Evolutionary conservation across 2,329 filamentous ascomycete genomes (phyloP), one percentile per base, ranked within the genome.

Genomic region (Fusarium concolor): DNA sequence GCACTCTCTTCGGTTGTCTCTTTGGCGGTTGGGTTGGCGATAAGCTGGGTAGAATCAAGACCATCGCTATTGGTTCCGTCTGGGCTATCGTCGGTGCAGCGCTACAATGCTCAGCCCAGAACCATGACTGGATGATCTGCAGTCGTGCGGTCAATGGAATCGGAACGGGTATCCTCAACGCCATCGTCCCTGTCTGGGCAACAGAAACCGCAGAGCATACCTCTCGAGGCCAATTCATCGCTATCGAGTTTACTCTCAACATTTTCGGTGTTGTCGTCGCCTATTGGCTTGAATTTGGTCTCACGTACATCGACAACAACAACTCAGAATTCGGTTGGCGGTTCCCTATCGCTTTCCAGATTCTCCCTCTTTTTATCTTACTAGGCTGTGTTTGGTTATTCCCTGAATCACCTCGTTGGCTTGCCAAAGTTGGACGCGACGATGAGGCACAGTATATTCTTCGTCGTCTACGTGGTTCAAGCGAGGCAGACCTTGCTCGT

Each of bases 341-440:
- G 6, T 92, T 92, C 67, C 89, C 89, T 0, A 86, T 92, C 57
- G 89, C 87, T 0, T 92, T 92, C 76, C 89, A 92, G 71, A 91
- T 92, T 33, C 76, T 90, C 1, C 88, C 89, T 17, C 82, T 92
- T 0, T 68, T 91, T 3, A 45, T 85, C 1, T 81, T 92, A 0
- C 81, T 91, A 54, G 73, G 68, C 0, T 74, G 82, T 3, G 84
- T 90, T 29, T 89, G 87, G 85, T 87, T 90, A 78, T 89, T 92
- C 76, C 90, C 90, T 1, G 90, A 93, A 67, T 90, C 88, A 0
- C 90, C 89, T 0, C 82, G 90, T 2, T 91, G 87, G 85, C 83
- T 92, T 1, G 84, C 87, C 65, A 92, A 92, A 67, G 86, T 85
- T 8, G 89, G 88, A 0, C 85, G 89, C 0, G 83, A 89, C 35